phyloP scores from a whole-genome alignment of 148 eudicot species.

The Rhododendron mucronatum region DNA sequence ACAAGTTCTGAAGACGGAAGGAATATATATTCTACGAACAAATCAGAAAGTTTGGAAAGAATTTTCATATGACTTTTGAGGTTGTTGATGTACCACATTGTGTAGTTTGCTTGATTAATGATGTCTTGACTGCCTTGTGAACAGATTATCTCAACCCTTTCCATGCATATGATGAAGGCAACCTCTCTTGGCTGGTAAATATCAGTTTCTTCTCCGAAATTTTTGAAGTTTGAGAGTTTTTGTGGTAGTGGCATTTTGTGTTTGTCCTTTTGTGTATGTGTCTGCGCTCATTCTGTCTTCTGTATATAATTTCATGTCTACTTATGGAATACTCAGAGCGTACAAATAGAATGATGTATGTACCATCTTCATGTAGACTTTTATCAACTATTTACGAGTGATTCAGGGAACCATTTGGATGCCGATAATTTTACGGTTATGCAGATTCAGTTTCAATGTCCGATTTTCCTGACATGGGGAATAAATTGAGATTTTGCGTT shows the following conservation, averaged over 20 bases:
- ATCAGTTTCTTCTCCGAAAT: not conserved
- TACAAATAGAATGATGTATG: not conserved
- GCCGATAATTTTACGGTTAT: not conserved
- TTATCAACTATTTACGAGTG: not conserved
- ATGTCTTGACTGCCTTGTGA: slow-evolving; percentile 8
- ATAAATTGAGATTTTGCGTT: not conserved
- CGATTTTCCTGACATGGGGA: not conserved
- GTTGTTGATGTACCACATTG: not conserved
- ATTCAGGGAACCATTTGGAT: not conserved
- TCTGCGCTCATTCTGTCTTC: not conserved
- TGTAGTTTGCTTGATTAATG: slow-evolving; percentile 1
- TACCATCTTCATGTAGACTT: not conserved
- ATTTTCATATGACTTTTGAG: not conserved
- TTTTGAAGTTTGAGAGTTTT: not conserved
- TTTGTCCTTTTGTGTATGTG: not conserved
- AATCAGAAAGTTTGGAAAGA: not conserved
- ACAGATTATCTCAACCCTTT: slow-evolving; percentile 97
- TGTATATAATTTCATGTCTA: not conserved
- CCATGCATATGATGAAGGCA: slow-evolving; percentile 98
- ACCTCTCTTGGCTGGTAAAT: slow-evolving; percentile 97
- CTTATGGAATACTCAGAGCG: not conserved
- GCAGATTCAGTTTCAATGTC: not conserved
- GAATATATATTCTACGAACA: not conserved
- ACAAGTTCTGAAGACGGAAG: not conserved
- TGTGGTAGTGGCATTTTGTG: not conserved